A percentile compares a stretch with the other conserved stretches of the same genome.
These are phyloP conservation scores for Calonectria fujianensis DNA, from an alignment of 2,329 filamentous ascomycete species.

Conservation along the genomic window DNA sequence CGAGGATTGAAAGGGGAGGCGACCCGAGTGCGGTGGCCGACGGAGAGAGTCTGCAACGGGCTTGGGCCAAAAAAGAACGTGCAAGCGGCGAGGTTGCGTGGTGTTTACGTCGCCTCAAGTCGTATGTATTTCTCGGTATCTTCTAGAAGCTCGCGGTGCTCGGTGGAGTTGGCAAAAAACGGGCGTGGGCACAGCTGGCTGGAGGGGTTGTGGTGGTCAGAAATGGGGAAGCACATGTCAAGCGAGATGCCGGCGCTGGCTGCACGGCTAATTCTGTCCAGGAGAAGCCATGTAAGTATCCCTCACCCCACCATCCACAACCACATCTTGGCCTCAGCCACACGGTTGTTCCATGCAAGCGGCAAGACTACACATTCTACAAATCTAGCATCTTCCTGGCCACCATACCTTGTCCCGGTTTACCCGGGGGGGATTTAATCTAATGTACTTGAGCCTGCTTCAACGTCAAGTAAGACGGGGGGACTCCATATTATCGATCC, in stretches of 20 bases:
- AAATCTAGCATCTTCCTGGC: background rate
- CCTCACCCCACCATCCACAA: conserved; percentile 6
- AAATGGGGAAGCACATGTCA: background rate
- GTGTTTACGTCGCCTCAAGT: conserved; percentile 24
- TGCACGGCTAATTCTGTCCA: conserved; percentile 16
- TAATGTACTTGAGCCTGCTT: background rate
- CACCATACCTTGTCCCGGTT: background rate
- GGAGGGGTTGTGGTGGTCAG: conserved; percentile 44
- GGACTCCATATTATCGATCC: background rate
- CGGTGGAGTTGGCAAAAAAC: conserved; percentile 48
- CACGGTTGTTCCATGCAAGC: conserved; percentile 2
- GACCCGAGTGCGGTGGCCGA: background rate
- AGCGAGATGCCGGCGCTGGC: background rate
- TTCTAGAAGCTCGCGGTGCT: conserved; percentile 53
- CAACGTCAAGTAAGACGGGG: conserved; percentile 13
- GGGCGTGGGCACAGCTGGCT: conserved; percentile 17
- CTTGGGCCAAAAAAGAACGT: background rate
- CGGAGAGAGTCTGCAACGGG: background rate
- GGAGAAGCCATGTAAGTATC: background rate
- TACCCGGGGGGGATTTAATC: background rate
- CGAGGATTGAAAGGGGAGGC: background rate
- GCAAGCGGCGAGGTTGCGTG: conserved; percentile 26
- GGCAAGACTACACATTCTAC: background rate
- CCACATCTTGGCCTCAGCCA: conserved; percentile 20
- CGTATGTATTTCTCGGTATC: conserved; percentile 43